Evolutionary conservation across 2,329 filamentous ascomycete genomes (phyloP).

Genomic region (Plectosphaerella plurivora): DNA sequence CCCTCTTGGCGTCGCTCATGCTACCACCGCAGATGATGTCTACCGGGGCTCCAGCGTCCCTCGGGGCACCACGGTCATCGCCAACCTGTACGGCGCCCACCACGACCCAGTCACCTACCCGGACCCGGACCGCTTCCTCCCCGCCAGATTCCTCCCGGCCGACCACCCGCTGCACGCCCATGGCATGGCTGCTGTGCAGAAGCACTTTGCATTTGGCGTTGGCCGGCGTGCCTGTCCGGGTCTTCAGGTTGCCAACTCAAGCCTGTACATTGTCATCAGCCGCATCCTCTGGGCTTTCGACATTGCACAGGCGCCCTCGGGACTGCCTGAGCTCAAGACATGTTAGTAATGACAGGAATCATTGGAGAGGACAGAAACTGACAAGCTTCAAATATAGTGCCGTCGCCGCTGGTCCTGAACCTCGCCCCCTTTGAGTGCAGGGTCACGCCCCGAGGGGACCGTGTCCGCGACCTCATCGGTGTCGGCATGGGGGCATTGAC

Average conservation of each 20-base stretch:
- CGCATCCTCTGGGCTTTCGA: constrained; percentile 51
- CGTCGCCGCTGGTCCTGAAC: not conserved
- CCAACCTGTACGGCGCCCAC: constrained; percentile 25
- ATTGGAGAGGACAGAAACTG: not conserved
- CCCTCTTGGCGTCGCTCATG: constrained; percentile 40
- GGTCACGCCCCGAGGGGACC: not conserved
- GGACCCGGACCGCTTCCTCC: constrained; percentile 19
- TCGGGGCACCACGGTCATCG: constrained; percentile 35
- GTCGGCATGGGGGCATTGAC: not conserved
- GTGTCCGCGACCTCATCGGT: not conserved
- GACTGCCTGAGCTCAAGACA: not conserved
- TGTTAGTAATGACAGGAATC: not conserved
- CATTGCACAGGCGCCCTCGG: constrained; percentile 16
- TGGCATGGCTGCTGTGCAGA: constrained; percentile 17
- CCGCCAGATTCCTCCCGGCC: constrained; percentile 17
- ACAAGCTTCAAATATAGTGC: not conserved
- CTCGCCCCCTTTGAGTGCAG: not conserved
- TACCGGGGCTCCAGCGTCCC: constrained; percentile 46
- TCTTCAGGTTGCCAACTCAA: constrained; percentile 47
- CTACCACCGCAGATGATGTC: constrained; percentile 39
- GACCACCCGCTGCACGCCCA: constrained; percentile 17
- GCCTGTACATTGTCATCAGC: constrained; percentile 39
- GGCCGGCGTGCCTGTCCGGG: constrained; percentile 35
- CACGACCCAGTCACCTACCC: constrained; percentile 16
- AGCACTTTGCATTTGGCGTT: constrained; percentile 26